Base-by-base conservation (phyloP, 2,329 filamentous ascomycete genomes). In the Penicillium sp. region DNA sequence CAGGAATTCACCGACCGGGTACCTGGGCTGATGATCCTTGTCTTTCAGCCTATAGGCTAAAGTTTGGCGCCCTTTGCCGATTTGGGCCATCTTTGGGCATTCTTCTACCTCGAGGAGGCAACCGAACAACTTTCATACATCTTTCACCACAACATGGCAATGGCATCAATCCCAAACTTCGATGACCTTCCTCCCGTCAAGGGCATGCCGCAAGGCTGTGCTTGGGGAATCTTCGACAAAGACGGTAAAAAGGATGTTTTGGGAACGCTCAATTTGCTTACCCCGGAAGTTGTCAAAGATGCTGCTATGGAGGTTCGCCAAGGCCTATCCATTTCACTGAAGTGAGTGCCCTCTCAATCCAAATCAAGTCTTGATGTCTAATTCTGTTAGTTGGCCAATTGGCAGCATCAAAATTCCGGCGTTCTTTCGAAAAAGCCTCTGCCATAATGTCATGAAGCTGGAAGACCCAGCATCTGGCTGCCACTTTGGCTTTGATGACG, bases 201-300 rank as follows among this genome's bases (percentile, higher is more conserved):
- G 34, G 67, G 64, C 14, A 72, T 73, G 54, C 74, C 73, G 1
- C 63, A 70, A 54, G 73, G 70, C 50, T 71, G 66, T 46, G 64
- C 68, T 3, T 78, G 75, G 75, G 73, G 75, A 3, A 43, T 76
- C 4, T 64, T 63, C 27, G 61, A 63, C 37, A 52, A 53, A 14
- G 66, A 72, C 41, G 75, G 75, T 44, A 59, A 70, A 35, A 70
- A 73, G 37, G 74, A 77, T 55, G 52, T 70, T 9, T 65, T 68
- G 34, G 75, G 75, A 1, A 72, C 68, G 0, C 57, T 77, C 25
- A 78, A 78, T 52, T 64, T 74, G 3, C 63, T 77, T 16, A 77
- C 74, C 0, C 67, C 70, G 1, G 69, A 72, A 4, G 68, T 73
- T 1, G 67, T 77, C 19, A 63, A 67, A 40, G 62, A 62, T 16